A percentile compares a stretch with the other conserved stretches of the same genome.
Evolutionary conservation across 768 basidiomycete species (phyloP).

Genomic region (Leucocoprinus sp.): DNA sequence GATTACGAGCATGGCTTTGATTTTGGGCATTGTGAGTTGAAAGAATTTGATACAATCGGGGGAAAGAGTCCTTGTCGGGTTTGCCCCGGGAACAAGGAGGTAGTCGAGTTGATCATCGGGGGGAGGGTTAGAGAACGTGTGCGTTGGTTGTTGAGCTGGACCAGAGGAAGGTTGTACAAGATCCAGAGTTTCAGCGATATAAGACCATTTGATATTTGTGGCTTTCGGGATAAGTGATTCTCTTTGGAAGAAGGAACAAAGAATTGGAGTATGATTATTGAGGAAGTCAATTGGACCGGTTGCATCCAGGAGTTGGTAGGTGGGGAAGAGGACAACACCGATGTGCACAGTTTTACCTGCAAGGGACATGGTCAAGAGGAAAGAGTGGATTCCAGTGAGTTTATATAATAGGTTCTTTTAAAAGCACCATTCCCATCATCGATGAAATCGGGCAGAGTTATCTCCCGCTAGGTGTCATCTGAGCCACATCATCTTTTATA

Average conservation of each 20-base stretch:
- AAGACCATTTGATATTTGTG: constrained; percentile 19
- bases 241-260: too few species aligned
- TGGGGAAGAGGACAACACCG: constrained; percentile 17
- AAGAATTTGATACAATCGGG: constrained; percentile 15
- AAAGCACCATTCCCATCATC: too few species aligned
- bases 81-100: constrained; percentile 20
- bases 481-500: too few species aligned
- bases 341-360: constrained; percentile 12
- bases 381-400: too few species aligned
- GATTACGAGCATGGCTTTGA: constrained; percentile 18
- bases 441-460: too few species aligned
- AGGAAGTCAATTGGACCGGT: constrained; percentile 20
- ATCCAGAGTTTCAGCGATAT: constrained; percentile 14
- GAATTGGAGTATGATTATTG: too few species aligned
- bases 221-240: constrained; percentile 16
- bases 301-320: constrained; percentile 21
- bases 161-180: constrained; percentile 16
- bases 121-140: constrained; percentile 17
- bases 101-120: constrained; percentile 18
- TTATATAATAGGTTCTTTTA: too few species aligned
- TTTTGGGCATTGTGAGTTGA: constrained; percentile 11
- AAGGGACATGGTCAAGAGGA: constrained; percentile 3
- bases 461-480: too few species aligned
- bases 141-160: constrained; percentile 14
- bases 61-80: constrained; percentile 12